A percentile compares a stretch with the other conserved stretches of the same genome.
Conservation (phyloP, 805 yeast genomes). For the Candida sithepensis region DNA sequence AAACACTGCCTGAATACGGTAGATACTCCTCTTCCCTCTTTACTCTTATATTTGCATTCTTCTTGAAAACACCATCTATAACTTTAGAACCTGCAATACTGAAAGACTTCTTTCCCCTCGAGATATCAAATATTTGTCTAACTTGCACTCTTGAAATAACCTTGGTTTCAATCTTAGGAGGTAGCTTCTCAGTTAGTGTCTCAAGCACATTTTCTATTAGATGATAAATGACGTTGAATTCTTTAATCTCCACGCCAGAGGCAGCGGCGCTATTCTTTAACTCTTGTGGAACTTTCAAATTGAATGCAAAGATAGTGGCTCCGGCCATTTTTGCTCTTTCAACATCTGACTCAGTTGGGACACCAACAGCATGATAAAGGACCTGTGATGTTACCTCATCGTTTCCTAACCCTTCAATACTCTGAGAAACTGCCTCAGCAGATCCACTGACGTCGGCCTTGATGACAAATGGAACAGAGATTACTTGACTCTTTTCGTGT, state of each 20-base stretch:
- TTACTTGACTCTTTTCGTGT: constrained; percentile 25
- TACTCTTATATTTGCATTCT: constrained; percentile 43
- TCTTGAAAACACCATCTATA: constrained; percentile 58
- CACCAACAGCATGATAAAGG: constrained; percentile 73
- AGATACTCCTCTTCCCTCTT: constrained; percentile 31
- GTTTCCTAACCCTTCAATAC: constrained; percentile 80
- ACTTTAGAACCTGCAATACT: constrained; percentile 89
- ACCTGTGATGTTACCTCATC: constrained; percentile 74
- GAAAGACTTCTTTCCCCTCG: constrained; percentile 50
- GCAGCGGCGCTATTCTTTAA: constrained; percentile 54
- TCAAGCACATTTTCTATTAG: constrained; percentile 79
- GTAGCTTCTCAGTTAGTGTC: constrained; percentile 53
- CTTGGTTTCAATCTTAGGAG: constrained; percentile 65
- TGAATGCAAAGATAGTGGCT: constrained; percentile 77
- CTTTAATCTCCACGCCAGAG: constrained; percentile 52
- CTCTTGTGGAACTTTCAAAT: constrained; percentile 64
- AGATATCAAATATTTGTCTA: constrained; percentile 68
- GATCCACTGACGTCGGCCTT: constrained; percentile 95
- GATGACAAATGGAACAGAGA: constrained; percentile 58
- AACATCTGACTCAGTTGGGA: constrained; percentile 63
- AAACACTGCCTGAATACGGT: constrained; percentile 38
- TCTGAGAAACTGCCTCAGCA: constrained; percentile 85
- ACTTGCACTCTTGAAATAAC: constrained; percentile 64
- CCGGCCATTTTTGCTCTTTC: constrained; percentile 65
- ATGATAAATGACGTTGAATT: constrained; percentile 80